These are phyloP conservation scores for Sugiyamaella sp. DNA, from an alignment of 1,139 yeast genomes.

Conservation along the genomic window DNA sequence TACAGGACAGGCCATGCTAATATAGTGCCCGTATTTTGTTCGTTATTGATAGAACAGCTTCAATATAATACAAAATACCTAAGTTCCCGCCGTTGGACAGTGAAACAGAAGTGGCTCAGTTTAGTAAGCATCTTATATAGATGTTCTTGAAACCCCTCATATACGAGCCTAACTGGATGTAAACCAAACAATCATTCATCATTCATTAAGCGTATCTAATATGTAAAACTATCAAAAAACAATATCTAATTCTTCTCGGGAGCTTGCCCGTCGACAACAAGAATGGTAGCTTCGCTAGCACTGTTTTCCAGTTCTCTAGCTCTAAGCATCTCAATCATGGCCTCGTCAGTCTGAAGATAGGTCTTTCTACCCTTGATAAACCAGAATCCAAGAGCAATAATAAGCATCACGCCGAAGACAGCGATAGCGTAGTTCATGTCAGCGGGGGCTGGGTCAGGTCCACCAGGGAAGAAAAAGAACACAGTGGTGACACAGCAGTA, in stretches of 20 bases:
- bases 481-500: conserved; percentile 29
- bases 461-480: conserved; percentile 35
- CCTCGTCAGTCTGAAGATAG: conserved; percentile 28
- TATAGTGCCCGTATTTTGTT: too few relatives aligned
- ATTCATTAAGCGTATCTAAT: conserved; percentile 15
- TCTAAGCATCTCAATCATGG: conserved; percentile 23
- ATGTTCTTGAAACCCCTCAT: background rate
- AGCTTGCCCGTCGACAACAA: conserved; percentile 13
- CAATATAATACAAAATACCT: too few relatives aligned
- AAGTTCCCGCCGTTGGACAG: too few relatives aligned
- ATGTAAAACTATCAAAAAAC: background rate
- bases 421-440: conserved; percentile 32
- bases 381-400: conserved; percentile 27
- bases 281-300: conserved; percentile 2
- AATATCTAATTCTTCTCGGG: conserved; percentile 4
- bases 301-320: conserved; percentile 25
- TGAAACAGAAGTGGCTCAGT: too few relatives aligned
- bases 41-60: too few relatives aligned
- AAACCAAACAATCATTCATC: conserved; percentile 6
- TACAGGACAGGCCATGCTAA: background rate
- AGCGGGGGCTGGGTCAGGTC: conserved; percentile 23
- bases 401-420: conserved; percentile 29
- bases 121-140: background rate
- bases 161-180: too few relatives aligned
- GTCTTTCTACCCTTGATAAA: conserved; percentile 26